A percentile compares a stretch with the other conserved stretches of the same genome.
phyloP scores from a whole-genome alignment of 2,329 filamentous ascomycete species.

The Colletotrichum kahawae region DNA sequence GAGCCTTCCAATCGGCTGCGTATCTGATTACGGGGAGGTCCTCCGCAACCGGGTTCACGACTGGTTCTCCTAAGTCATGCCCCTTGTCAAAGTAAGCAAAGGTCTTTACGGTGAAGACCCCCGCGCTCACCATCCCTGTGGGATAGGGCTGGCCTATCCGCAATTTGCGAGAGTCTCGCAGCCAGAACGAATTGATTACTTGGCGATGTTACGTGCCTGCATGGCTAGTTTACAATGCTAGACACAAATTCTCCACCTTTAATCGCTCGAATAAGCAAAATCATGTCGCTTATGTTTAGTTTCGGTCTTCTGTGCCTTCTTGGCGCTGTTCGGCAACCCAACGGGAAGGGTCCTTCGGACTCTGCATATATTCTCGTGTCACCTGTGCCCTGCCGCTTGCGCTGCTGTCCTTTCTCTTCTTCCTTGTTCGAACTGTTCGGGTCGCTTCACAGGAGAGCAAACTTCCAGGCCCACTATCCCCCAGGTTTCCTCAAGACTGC shows the following conservation, averaged over 20 bases:
- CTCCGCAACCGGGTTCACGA: neutral
- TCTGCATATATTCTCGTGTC: neutral
- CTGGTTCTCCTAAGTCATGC: neutral
- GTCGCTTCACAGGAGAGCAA: too few relatives aligned
- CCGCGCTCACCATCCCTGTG: neutral
- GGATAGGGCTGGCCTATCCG: neutral
- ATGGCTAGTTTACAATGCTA: neutral
- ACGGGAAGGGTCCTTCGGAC: neutral
- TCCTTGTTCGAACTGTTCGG: too few relatives aligned
- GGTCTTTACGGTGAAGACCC: neutral
- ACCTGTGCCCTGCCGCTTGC: neutral
- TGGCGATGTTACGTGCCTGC: neutral
- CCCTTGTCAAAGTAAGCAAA: neutral
- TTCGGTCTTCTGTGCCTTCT: neutral
- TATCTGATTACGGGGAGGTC: neutral
- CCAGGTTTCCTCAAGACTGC: neutral
- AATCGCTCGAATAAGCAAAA: neutral
- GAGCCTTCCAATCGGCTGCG: neutral
- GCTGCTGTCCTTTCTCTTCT: neutral
- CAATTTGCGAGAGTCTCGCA: neutral
- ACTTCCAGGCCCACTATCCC: neutral
- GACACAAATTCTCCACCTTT: neutral
- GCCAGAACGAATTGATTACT: neutral
- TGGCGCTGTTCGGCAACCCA: neutral
- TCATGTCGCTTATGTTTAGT: neutral